Evolutionary conservation across 2,329 filamentous ascomycete species (phyloP).

Genomic region (Fusarium incarnatum): DNA sequence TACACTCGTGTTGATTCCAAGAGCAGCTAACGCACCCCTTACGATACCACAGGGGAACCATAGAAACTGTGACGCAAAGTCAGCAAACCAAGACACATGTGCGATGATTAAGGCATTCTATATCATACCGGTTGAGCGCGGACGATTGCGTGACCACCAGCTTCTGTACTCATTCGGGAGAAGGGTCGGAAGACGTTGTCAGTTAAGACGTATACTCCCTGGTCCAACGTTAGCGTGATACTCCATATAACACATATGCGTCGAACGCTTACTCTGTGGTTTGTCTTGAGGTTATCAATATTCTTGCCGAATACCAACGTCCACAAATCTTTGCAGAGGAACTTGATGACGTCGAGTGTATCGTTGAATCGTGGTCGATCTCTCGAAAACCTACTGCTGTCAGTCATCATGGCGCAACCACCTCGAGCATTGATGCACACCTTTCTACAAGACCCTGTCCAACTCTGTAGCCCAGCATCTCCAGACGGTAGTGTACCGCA

Average conservation of each 20-base stretch:
- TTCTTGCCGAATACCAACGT: constrained; percentile 94
- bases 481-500: constrained; percentile 85
- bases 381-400: constrained; percentile 77
- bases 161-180: constrained; percentile 86
- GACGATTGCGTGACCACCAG: constrained; percentile 76
- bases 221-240: constrained; percentile 13
- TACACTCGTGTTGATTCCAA: constrained; percentile 91
- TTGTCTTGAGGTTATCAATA: constrained; percentile 98
- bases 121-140: constrained; percentile 81
- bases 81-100: not conserved
- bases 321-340: constrained; percentile 98
- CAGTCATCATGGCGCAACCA: constrained; percentile 14
- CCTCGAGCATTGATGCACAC: constrained; percentile 56
- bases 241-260: not conserved
- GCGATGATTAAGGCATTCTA: not conserved
- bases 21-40: constrained; percentile 87
- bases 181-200: constrained; percentile 93
- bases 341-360: constrained; percentile 96
- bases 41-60: constrained; percentile 97
- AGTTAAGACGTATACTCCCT: constrained; percentile 96
- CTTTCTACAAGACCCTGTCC: constrained; percentile 92
- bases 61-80: constrained; percentile 72
- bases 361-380: constrained; percentile 90
- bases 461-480: constrained; percentile 88
- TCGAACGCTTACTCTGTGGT: constrained; percentile 76